A percentile compares a stretch with the other conserved stretches of the same genome.
These are phyloP conservation scores for Mucor piriformis DNA, from an alignment of 371 early-diverging fungal genomes.

Conservation along the genomic window DNA sequence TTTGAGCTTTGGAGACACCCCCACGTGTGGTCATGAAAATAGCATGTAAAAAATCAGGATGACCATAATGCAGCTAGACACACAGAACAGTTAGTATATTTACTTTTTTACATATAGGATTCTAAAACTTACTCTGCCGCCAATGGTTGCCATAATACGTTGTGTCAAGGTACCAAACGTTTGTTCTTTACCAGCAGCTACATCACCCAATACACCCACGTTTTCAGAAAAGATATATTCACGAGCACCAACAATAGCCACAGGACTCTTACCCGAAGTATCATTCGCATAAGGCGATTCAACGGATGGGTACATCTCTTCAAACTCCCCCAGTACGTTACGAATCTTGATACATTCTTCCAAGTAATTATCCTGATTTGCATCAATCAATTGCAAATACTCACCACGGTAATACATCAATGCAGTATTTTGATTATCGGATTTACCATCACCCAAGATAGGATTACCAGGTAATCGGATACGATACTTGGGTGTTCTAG, in stretches of 20 bases:
- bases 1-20: slow-evolving; percentile 89
- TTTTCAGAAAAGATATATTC: slow-evolving; percentile 92
- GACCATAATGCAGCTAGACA: slow-evolving; percentile 81
- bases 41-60: slow-evolving; percentile 91
- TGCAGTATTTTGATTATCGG: slow-evolving; percentile 88
- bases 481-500: slow-evolving; percentile 72
- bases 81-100: neutral
- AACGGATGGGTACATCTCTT: slow-evolving; percentile 57
- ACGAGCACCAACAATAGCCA: slow-evolving; percentile 92
- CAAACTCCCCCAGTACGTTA: slow-evolving; percentile 86
- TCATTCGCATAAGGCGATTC: slow-evolving; percentile 64
- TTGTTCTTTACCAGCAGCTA: slow-evolving; percentile 91
- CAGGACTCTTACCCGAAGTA: slow-evolving; percentile 63
- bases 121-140: slow-evolving; percentile 70
- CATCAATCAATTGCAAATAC: slow-evolving; percentile 84
- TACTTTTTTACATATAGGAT: too few relatives aligned
- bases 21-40: slow-evolving; percentile 90
- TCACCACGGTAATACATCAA: slow-evolving; percentile 87
- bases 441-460: slow-evolving; percentile 93
- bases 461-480: slow-evolving; percentile 87
- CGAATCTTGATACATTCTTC: slow-evolving; percentile 90
- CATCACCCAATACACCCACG: slow-evolving; percentile 86
- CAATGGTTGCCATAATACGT: slow-evolving; percentile 85
- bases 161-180: slow-evolving; percentile 90
- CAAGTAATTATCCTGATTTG: slow-evolving; percentile 92